Evolutionary conservation across 2,329 filamentous ascomycete genomes (phyloP).

Genomic region (Hypoxylon rubiginosum): DNA sequence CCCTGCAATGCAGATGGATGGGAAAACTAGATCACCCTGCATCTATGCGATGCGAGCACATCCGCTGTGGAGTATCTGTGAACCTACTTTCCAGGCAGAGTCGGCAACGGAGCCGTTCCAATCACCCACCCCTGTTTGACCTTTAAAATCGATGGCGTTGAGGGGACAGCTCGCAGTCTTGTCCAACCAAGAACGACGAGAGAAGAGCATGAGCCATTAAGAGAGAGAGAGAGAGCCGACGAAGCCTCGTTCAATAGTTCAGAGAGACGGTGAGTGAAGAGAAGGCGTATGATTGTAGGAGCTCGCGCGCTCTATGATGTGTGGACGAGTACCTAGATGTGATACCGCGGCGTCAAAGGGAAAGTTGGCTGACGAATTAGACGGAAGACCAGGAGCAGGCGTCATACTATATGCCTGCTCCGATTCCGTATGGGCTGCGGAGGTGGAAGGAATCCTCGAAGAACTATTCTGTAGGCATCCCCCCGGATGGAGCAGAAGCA

Average conservation of each 20-base stretch:
- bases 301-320: slow-evolving; percentile 5
- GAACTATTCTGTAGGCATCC: slow-evolving; percentile 40
- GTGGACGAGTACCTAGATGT: slow-evolving; percentile 38
- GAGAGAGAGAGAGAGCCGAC: slow-evolving; percentile 26
- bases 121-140: slow-evolving; percentile 41
- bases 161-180: slow-evolving; percentile 43
- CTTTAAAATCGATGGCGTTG: slow-evolving; percentile 41
- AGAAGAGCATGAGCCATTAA: slow-evolving; percentile 31
- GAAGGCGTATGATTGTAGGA: slow-evolving; percentile 36
- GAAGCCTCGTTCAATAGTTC: slow-evolving; percentile 35
- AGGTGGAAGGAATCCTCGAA: slow-evolving; percentile 30
- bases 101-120: slow-evolving; percentile 45
- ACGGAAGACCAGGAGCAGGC: slow-evolving; percentile 30
- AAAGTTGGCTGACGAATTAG: slow-evolving; percentile 27
- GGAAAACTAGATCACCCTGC: slow-evolving; percentile 44
- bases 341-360: slow-evolving; percentile 41
- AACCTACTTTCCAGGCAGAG: slow-evolving; percentile 42
- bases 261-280: slow-evolving; percentile 45
- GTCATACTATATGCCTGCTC: slow-evolving; percentile 22
- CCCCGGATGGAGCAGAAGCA: slow-evolving; percentile 45
- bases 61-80: slow-evolving; percentile 43
- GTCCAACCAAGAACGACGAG: slow-evolving; percentile 40
- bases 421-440: slow-evolving; percentile 13
- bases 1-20: slow-evolving; percentile 42
- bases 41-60: slow-evolving; percentile 45